Evolutionary conservation across 371 early-diverging fungal genomes (phyloP), one percentile per base, ranked within the genome.

Genomic region (Rhizopus sp.): DNA sequence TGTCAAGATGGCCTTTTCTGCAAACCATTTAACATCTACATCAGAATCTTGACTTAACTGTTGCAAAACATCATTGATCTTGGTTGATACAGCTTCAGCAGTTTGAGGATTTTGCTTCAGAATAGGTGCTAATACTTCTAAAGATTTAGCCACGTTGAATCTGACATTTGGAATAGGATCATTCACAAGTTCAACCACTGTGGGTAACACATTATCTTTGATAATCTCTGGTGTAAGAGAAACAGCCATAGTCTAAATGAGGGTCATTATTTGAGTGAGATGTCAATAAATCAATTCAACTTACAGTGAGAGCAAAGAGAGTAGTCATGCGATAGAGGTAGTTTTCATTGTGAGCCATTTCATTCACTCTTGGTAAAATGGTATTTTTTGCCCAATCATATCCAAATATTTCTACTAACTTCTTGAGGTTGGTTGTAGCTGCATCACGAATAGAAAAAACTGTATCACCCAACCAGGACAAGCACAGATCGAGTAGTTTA

Each of bases 131-230:
- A 99, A 66, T 5, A 85, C 84, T 70, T 93, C 94, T 66, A 96
- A 77, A 48, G 92, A 86, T 70, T 99, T 99, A 53, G 97, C 97
- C 4, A 96, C 97, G 69, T 99, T 99, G 86, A 99, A 99, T 49
- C 99, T 90, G 64, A 99, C 96, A 73, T 99, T 99, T 56, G 99
- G 98, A 64, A 99, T 96, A 10, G 96, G 93, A 70, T 99, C 99
- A 35, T 84, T 78, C 29, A 88, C 88, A 42, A 99, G 81, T 46
- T 72, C 80, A 53, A 85, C 77, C 37, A 97, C 87, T 9, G 93
- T 89, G 5, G 98, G 97, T 53, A 99, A 62, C 50, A 98, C 88
- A 53, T 83, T 80, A 38, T 94, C 94, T 59, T 88, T 87, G 50
- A 98, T 83, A 29, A 96, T 88, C 59, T 94, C 93, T n/a, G 93